phyloP scores from a whole-genome alignment of 1,284 basidiomycete species.

The Flammula alnicola region DNA sequence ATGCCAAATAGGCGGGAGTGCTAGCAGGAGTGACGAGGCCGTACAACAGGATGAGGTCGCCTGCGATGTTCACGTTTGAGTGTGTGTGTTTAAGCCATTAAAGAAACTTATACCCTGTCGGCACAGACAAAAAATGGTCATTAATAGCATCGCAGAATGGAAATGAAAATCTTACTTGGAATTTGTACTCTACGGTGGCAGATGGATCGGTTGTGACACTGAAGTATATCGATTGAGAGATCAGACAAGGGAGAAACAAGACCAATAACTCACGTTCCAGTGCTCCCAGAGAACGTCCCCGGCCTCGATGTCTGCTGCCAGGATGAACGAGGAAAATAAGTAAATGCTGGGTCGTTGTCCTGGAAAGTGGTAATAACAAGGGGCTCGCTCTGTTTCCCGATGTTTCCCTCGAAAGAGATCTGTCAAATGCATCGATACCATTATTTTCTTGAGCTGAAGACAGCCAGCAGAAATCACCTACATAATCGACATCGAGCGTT shows the following conservation, averaged over 20 bases:
- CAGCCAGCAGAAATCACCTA: constrained; percentile 8
- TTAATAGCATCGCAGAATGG: not conserved
- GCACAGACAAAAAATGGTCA: not conserved
- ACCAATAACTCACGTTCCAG: constrained; percentile 34
- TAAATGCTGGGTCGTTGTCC: constrained; percentile 22
- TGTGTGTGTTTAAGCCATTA: no score
- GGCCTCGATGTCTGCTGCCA: constrained; percentile 22
- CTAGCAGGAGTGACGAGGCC: constrained; percentile 39
- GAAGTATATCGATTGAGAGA: not conserved
- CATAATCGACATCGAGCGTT: constrained; percentile 24
- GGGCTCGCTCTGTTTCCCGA: constrained; percentile 19
- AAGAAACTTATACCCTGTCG: not conserved
- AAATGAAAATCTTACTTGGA: constrained; percentile 18
- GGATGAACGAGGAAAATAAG: constrained; percentile 19
- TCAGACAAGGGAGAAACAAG: not conserved
- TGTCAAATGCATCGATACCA: not conserved
- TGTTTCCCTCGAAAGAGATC: constrained; percentile 19
- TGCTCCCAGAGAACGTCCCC: constrained; percentile 27
- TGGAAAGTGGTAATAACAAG: constrained; percentile 23
- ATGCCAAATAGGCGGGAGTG: constrained; percentile 34
- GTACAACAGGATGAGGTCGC: constrained; percentile 40
- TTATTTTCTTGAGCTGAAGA: not conserved
- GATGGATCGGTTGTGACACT: constrained; percentile 21
- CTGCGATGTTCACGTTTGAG: constrained; percentile 22
- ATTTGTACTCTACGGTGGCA: constrained; percentile 18